These are phyloP conservation scores for Avena insularis DNA, from an alignment of 176 grass and related monocot genomes.

Conservation along the genomic window DNA sequence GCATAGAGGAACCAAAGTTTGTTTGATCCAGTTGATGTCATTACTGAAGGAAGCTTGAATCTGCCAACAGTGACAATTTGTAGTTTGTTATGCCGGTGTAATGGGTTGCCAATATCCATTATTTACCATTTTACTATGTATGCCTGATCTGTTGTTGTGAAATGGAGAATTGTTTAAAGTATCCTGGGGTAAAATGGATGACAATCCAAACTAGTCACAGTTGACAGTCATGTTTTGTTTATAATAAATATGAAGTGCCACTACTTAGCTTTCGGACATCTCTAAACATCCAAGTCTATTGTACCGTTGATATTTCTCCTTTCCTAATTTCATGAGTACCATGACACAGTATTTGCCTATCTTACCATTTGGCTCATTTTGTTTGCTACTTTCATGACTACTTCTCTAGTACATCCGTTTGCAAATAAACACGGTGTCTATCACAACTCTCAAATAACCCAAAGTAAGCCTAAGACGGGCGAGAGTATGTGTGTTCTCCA, in stretches of 20 bases:
- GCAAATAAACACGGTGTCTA: no score
- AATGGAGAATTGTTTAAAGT: background rate
- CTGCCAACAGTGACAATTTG: background rate
- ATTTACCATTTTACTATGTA: background rate
- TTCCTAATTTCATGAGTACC: no score
- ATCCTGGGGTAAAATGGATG: background rate
- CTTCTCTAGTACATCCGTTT: no score
- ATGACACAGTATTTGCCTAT: no score
- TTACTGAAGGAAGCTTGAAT: background rate
- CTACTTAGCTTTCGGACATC: background rate
- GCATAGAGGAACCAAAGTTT: background rate
- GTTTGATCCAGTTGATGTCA: background rate
- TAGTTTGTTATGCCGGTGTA: background rate
- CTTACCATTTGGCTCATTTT: no score
- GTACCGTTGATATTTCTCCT: background rate
- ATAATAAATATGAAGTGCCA: background rate
- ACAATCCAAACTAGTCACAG: background rate
- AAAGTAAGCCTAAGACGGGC: no score
- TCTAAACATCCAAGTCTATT: background rate
- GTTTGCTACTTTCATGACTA: no score
- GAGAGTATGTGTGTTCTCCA: no score
- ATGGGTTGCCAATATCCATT: background rate
- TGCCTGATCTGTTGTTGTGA: background rate
- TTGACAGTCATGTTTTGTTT: constrained; percentile 6
- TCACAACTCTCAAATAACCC: no score